phyloP scores from a whole-genome alignment of 495 filamentous ascomycete genomes.

The Penicillium lividum region DNA sequence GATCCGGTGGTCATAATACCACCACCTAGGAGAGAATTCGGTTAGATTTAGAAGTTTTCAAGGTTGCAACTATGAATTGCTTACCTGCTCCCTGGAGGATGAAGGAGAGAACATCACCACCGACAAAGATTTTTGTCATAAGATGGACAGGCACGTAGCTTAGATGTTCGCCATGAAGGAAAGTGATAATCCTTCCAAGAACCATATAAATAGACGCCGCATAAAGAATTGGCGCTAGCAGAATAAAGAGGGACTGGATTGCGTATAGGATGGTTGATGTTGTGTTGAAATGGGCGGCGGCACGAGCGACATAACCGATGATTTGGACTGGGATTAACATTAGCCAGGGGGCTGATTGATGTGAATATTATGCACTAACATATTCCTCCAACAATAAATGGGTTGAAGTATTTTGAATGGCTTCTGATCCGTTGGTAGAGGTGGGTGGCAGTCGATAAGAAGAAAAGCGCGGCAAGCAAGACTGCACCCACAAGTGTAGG shows the following conservation, averaged over 20 bases:
- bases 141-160: constrained; percentile 19
- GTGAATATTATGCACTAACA: constrained; percentile 32
- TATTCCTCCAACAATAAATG: constrained; percentile 56
- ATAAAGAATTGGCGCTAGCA: neutral
- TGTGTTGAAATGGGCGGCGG: neutral
- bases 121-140: constrained; percentile 33
- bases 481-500: constrained; percentile 11
- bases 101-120: constrained; percentile 33
- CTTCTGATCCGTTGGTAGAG: constrained; percentile 36
- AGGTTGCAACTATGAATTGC: no score
- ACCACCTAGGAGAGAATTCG: neutral
- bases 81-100: constrained; percentile 28
- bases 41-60: no score
- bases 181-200: neutral
- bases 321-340: neutral
- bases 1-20: constrained; percentile 20
- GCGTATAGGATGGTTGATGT: neutral
- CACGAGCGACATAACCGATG: neutral
- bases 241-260: neutral
- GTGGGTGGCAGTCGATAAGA: constrained; percentile 7
- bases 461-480: constrained; percentile 24
- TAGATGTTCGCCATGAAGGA: constrained; percentile 19
- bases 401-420: constrained; percentile 62
- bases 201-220: neutral
- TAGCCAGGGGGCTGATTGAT: no score